Conservation (phyloP, 306 rosid species). For the Hippophae rhamnoides region DNA sequence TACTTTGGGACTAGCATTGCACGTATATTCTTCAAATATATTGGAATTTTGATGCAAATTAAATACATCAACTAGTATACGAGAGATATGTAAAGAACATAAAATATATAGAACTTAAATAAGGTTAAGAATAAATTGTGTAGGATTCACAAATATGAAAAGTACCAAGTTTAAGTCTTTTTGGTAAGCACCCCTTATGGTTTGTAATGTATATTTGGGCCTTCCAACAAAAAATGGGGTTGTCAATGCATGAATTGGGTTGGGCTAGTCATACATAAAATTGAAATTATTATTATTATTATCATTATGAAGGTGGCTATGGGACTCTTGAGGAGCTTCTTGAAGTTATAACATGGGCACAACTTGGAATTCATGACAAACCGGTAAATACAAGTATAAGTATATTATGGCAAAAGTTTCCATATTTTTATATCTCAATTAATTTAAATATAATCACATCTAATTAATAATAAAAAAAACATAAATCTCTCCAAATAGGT, state of each 20-base stretch:
- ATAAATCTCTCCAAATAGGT: too few species aligned
- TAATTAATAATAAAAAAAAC: too few species aligned
- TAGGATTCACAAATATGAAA: too few species aligned
- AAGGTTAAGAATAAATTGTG: too few species aligned
- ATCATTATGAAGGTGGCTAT: slow-evolving; percentile 65
- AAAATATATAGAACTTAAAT: too few species aligned
- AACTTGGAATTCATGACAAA: slow-evolving; percentile 93
- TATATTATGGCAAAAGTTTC: too few species aligned
- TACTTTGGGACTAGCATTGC: too few species aligned
- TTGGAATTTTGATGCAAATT: too few species aligned
- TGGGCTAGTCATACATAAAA: background rate
- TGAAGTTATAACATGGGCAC: slow-evolving; percentile 97
- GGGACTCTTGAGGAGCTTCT: slow-evolving; percentile 99
- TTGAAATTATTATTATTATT: background rate
- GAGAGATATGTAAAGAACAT: too few species aligned
- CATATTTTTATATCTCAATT: background rate
- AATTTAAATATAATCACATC: background rate
- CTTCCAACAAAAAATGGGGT: background rate
- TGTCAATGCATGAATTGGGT: background rate
- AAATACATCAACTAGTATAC: too few species aligned
- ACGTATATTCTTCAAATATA: too few species aligned
- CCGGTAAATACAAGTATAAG: slow-evolving; percentile 37
- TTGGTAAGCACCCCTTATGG: background rate
- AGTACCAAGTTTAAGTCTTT: too few species aligned
- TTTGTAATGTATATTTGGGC: background rate